Percentiles rank a stretch among this genome's conserved stretches.
phyloP scores from a whole-genome alignment of 164 flowering plant species.

The Sextonia rubra region DNA sequence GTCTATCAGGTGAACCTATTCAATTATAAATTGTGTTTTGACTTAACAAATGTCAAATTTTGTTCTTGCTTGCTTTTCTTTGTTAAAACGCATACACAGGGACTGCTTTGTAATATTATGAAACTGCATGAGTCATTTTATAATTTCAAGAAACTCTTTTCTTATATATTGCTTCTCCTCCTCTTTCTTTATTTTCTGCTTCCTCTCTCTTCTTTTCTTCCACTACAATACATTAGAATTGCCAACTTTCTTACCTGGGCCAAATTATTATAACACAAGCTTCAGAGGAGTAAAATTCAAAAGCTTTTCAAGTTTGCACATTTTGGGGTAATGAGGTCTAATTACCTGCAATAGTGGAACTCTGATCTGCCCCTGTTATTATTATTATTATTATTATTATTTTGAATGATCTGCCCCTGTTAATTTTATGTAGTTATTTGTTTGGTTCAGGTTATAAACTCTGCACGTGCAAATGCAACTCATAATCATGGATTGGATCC shows the following conservation, averaged over 20 bases:
- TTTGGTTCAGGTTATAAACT: slow-evolving; percentile 74
- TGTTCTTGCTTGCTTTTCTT: not conserved
- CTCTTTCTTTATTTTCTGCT: no score
- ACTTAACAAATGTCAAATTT: not conserved
- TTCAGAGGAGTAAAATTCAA: no score
- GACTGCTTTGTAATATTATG: no score
- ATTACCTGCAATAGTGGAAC: not conserved
- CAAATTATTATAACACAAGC: no score
- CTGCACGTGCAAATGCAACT: slow-evolving; percentile 94
- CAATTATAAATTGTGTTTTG: not conserved
- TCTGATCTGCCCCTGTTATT: not conserved
- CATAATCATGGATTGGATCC: slow-evolving; percentile 90
- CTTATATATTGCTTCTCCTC: no score
- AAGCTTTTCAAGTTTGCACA: not conserved
- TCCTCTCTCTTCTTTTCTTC: no score
- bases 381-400: not conserved
- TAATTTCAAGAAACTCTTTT: no score
- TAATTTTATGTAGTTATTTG: not conserved
- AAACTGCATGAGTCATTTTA: no score
- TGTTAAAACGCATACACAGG: not conserved
- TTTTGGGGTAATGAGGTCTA: not conserved
- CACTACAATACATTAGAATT: no score
- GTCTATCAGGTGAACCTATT: slow-evolving; percentile 70
- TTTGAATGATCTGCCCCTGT: no score
- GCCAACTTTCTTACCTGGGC: no score